These are phyloP conservation scores for Phlebiopsis gigantea DNA, from an alignment of 768 basidiomycete genomes.

Conservation along the genomic window DNA sequence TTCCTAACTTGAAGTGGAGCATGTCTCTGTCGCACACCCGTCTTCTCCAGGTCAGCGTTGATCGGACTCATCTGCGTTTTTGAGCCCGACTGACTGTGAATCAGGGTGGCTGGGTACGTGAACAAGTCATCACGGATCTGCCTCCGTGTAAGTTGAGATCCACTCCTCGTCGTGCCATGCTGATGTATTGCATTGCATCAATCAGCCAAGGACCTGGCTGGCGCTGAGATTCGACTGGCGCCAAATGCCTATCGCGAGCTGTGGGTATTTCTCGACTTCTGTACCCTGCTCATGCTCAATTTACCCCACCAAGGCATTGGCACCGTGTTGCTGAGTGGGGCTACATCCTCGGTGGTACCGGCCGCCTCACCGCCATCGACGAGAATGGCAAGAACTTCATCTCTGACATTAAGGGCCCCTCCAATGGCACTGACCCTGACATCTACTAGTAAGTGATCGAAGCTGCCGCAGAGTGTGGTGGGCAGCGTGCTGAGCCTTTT, in stretches of 20 bases:
- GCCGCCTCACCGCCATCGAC: constrained; percentile 22
- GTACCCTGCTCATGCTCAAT: not conserved
- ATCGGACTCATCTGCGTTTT: not conserved
- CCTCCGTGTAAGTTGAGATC: constrained; percentile 19
- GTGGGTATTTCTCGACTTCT: constrained; percentile 8
- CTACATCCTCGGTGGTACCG: constrained; percentile 22
- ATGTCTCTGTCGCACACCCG: constrained; percentile 23
- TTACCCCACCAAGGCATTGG: constrained; percentile 18
- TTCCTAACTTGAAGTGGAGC: constrained; percentile 24
- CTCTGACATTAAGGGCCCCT: constrained; percentile 21
- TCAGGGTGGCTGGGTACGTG: constrained; percentile 24
- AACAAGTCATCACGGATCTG: constrained; percentile 23
- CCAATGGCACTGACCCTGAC: constrained; percentile 18
- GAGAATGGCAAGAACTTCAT: constrained; percentile 19
- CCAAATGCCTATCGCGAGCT: constrained; percentile 22
- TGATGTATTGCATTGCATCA: constrained; percentile 2
- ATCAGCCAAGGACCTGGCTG: constrained; percentile 22
- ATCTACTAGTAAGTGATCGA: constrained; percentile 20
- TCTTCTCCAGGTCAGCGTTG: constrained; percentile 13
- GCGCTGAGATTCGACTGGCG: constrained; percentile 20
- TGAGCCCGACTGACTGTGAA: not conserved
- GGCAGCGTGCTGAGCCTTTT: not conserved
- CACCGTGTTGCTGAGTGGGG: constrained; percentile 25
- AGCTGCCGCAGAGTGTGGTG: not conserved
- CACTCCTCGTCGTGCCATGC: not conserved